Evolutionary conservation across 495 filamentous ascomycete species (phyloP).

Genomic region (Bacidia rubella): DNA sequence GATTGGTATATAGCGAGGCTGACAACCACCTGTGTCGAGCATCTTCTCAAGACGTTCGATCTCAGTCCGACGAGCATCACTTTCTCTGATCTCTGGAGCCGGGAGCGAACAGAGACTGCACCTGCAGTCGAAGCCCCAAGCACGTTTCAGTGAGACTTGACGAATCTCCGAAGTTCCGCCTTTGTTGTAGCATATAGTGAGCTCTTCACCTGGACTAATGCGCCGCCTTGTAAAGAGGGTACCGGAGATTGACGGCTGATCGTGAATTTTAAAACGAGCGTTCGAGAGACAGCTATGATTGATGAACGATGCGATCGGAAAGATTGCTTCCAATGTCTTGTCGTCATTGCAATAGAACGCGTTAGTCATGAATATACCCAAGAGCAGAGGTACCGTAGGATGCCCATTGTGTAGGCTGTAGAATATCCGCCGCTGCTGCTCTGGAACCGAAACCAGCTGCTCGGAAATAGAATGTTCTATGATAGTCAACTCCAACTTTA

Average conservation of each 20-base stretch:
- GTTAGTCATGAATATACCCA: slow-evolving; percentile 28
- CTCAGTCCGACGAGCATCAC: slow-evolving; percentile 22
- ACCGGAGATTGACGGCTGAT: slow-evolving; percentile 13
- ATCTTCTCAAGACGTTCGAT: slow-evolving; percentile 26
- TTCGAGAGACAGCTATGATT: slow-evolving; percentile 34
- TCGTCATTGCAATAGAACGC: slow-evolving; percentile 24
- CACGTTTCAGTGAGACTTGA: slow-evolving; percentile 21
- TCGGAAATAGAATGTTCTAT: too few species aligned
- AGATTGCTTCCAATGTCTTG: slow-evolving; percentile 24
- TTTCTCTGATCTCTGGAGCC: slow-evolving; percentile 15
- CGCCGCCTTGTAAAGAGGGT: slow-evolving; percentile 28
- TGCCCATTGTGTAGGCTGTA: slow-evolving; percentile 28
- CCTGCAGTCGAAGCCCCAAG: slow-evolving; percentile 29
- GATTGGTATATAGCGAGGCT: too few species aligned
- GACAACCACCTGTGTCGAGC: too few species aligned
- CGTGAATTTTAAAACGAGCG: slow-evolving; percentile 29
- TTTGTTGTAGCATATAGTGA: slow-evolving; percentile 27
- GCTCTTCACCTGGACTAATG: slow-evolving; percentile 30
- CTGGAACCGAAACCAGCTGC: too few species aligned
- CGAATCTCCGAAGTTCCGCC: slow-evolving; percentile 19
- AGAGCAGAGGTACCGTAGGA: slow-evolving; percentile 19
- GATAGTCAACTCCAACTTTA: too few species aligned
- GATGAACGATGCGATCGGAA: slow-evolving; percentile 24
- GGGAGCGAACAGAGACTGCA: slow-evolving; percentile 26
- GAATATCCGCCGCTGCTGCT: slow-evolving; percentile 28